These are phyloP conservation scores for Serendipita sp. DNA, from an alignment of 768 basidiomycete species.

Conservation along the genomic window DNA sequence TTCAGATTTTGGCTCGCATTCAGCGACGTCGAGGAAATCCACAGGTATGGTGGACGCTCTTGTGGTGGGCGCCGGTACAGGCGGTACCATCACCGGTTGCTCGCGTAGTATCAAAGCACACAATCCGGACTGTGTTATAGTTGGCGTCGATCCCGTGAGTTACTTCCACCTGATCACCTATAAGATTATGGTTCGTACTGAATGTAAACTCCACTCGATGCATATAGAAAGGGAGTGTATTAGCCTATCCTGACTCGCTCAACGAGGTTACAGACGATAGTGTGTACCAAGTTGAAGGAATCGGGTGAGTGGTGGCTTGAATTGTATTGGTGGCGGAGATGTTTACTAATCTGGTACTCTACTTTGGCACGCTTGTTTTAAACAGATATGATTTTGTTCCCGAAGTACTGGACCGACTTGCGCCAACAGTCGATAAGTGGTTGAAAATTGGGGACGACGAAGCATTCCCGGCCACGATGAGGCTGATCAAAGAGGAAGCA, in stretches of 20 bases:
- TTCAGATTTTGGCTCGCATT: conserved; percentile 33
- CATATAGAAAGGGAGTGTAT: conserved; percentile 65
- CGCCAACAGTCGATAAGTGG: conserved; percentile 54
- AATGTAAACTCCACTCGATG: no score
- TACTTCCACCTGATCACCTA: not conserved
- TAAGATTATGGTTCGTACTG: not conserved
- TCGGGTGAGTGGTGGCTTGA: conserved; percentile 35
- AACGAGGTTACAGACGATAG: conserved; percentile 37
- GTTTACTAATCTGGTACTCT: not conserved
- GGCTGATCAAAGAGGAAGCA: conserved; percentile 71
- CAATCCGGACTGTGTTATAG: conserved; percentile 52
- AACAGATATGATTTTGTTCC: conserved; percentile 72
- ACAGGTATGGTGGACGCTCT: conserved; percentile 68
- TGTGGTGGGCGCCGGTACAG: conserved; percentile 82
- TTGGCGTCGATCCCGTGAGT: conserved; percentile 85
- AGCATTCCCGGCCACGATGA: conserved; percentile 57
- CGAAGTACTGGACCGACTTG: conserved; percentile 58
- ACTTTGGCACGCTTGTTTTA: not conserved
- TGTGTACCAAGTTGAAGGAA: conserved; percentile 82
- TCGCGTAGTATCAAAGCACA: conserved; percentile 63
- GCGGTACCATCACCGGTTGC: conserved; percentile 85
- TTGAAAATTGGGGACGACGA: conserved; percentile 73
- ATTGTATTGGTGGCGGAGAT: not conserved
- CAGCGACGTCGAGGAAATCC: conserved; percentile 39
- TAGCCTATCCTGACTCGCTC: conserved; percentile 54